Evolutionary conservation across 345 rosid species (phyloP).

Genomic region (Eucalyptus brandiana): DNA sequence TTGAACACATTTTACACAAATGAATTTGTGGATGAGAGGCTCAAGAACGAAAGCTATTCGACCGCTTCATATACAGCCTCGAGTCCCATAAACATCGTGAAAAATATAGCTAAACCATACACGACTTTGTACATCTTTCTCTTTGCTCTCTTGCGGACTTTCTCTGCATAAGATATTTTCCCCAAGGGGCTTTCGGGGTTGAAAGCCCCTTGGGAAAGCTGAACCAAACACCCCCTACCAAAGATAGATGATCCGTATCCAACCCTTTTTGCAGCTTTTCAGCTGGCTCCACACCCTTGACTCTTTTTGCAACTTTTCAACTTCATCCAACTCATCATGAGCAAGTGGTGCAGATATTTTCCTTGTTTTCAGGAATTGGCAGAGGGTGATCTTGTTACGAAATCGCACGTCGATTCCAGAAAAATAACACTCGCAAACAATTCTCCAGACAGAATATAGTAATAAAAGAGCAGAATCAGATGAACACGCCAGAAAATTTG

Average conservation of each 20-base stretch:
- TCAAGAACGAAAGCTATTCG: neutral
- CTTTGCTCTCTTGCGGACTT: neutral
- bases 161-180: neutral
- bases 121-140: neutral
- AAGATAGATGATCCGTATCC: neutral
- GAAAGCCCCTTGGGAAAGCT: too few relatives aligned
- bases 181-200: too few relatives aligned
- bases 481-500: too few relatives aligned
- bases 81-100: neutral
- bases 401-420: too few relatives aligned
- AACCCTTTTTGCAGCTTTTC: neutral
- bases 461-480: too few relatives aligned
- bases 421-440: too few relatives aligned
- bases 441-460: too few relatives aligned
- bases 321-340: neutral
- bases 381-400: too few relatives aligned
- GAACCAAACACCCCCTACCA: neutral
- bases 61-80: neutral
- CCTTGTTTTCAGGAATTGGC: neutral
- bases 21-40: neutral
- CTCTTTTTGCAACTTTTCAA: neutral
- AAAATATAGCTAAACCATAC: neutral
- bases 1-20: neutral
- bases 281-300: neutral
- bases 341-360: neutral